Conservation (phyloP, 257 asterid genomes). For the Fraxinus excelsior region DNA sequence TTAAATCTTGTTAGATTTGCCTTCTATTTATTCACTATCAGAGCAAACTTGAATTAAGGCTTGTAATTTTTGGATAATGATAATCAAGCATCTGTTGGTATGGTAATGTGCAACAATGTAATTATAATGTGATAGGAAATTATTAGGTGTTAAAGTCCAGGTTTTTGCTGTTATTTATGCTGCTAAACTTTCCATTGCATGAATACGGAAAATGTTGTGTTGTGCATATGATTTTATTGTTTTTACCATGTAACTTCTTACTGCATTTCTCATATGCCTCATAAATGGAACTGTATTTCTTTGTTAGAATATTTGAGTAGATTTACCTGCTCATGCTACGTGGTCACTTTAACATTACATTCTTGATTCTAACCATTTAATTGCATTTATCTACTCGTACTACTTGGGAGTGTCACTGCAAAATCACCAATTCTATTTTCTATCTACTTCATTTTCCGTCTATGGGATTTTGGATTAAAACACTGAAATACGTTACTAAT, state of each 20-base stretch:
- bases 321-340: conserved; percentile 17
- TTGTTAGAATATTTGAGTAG: conserved; percentile 9
- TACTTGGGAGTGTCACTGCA: conserved; percentile 15
- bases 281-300: neutral
- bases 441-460: neutral
- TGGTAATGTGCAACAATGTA: neutral
- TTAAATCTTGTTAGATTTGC: neutral
- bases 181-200: neutral
- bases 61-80: neutral
- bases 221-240: neutral
- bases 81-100: neutral
- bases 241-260: neutral
- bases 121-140: neutral
- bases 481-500: conserved; percentile 19
- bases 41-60: neutral
- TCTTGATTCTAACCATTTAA: neutral
- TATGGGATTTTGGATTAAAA: conserved; percentile 4
- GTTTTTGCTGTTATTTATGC: neutral
- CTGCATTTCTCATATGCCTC: conserved; percentile 1
- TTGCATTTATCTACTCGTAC: conserved; percentile 16
- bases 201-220: neutral
- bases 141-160: neutral
- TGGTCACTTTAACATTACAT: conserved; percentile 3
- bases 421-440: neutral
- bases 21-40: neutral